These are phyloP conservation scores for Gossypioides kirkii DNA, from an alignment of 345 rosid species.

Conservation along the genomic window DNA sequence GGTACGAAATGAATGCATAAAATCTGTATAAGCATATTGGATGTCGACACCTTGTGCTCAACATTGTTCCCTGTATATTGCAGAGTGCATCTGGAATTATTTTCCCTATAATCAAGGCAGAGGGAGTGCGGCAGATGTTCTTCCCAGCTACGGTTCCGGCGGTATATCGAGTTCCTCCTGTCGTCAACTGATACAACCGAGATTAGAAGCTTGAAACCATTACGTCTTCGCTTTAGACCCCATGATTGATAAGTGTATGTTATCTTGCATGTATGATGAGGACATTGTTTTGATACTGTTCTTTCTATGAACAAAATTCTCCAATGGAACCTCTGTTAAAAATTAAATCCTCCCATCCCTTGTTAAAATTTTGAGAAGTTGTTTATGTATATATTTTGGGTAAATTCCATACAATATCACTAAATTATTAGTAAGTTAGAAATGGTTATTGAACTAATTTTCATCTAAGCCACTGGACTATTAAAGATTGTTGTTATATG, in stretches of 20 bases:
- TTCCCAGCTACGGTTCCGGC: conserved; percentile 39
- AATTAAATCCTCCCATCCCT: not conserved
- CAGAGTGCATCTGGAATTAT: conserved; percentile 46
- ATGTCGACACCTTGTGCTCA: not conserved
- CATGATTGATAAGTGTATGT: not conserved
- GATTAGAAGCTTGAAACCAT: not conserved
- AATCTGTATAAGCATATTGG: not conserved
- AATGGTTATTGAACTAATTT: too few species aligned
- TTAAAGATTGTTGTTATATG: too few species aligned
- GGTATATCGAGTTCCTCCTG: conserved; percentile 24
- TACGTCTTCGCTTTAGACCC: not conserved
- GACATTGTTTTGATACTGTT: not conserved
- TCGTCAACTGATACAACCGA: not conserved
- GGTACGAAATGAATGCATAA: conserved; percentile 22
- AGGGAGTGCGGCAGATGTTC: conserved; percentile 47
- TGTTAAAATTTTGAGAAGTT: too few species aligned
- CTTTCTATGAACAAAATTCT: not conserved
- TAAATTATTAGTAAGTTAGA: too few species aligned
- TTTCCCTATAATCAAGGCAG: conserved; percentile 42
- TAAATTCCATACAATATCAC: too few species aligned
- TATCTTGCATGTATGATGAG: not conserved
- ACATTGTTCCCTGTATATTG: not conserved
- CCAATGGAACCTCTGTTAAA: not conserved
- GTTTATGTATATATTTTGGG: too few species aligned
- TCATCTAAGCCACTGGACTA: too few species aligned